Base-by-base conservation (phyloP, 495 filamentous ascomycete genomes). In the Aspergillus cavernicola region DNA sequence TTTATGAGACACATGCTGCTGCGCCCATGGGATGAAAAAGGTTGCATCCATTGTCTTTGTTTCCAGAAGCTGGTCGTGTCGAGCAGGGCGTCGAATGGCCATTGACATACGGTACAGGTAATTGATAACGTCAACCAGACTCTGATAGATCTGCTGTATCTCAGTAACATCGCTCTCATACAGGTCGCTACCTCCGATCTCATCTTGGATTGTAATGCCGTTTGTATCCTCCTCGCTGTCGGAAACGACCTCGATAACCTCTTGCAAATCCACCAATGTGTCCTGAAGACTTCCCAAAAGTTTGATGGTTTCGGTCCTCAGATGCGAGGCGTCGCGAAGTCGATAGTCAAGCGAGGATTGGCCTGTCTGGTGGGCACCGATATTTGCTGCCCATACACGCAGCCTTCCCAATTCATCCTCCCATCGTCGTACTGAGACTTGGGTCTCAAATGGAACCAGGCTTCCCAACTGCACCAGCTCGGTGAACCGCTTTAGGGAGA, bases 281-380 rank as follows among this genome's bases (percentile, higher is more conserved):
- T 56, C 50, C 0, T 50, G 19, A 0, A 75, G 42, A 18, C 61
- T 58, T 0, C 33, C 9, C 0, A 78, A 62, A 3, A 80, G 52
- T 5, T 61, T 58, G 6, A 71, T 8, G 1, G 70, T 67, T 23
- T 76, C 66, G 12, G 43, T 43, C 12, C 54, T 61, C 24, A 80
- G 59, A 42, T 78, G 69, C 0, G 72, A 72, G 0, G 74, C 70
- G 48, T 79, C 76, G 18, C 72, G 59, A 0, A 79, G 64, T 5
- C 73, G 63, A 45, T 69, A 73, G 23, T 77, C 73, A 0, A 80
- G 63, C 1, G 78, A 79, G 28, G 69, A 73, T 22, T 62, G 57
- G 1, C 65, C 64, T 2, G 37, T 64, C 22, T 64, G 63, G 51
- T 79, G 69, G 12, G 75, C 75, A 1, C 69, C 75, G 40, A 77